Evolutionary conservation across 116 monocot genomes (phyloP).

Genomic region (Iris pallida): DNA sequence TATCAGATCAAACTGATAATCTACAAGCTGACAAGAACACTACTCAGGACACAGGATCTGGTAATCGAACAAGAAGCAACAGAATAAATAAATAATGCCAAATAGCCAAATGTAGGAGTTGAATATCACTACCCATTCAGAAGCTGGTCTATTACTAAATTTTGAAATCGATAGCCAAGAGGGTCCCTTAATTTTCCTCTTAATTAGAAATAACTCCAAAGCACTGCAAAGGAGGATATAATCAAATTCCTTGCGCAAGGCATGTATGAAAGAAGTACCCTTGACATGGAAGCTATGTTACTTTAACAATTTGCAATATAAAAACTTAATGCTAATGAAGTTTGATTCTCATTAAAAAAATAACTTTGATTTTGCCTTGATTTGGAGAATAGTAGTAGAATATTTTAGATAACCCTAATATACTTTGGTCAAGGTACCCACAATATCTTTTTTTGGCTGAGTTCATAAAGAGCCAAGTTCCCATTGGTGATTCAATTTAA

Average conservation of each 20-base stretch:
- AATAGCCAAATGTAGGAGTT: background rate
- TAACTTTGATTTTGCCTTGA: too few species aligned
- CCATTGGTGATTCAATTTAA: background rate
- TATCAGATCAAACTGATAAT: conserved; percentile 5
- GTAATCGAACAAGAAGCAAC: background rate
- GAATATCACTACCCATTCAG: conserved; percentile 50
- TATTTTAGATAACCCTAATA: too few species aligned
- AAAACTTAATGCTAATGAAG: too few species aligned
- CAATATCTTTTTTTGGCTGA: too few species aligned
- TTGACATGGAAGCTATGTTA: too few species aligned
- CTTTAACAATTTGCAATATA: too few species aligned
- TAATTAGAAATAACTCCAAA: conserved; percentile 86
- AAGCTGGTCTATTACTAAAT: conserved; percentile 47
- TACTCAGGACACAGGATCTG: conserved; percentile 3
- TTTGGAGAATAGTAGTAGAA: too few species aligned
- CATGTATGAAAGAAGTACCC: background rate
- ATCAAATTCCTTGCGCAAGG: background rate
- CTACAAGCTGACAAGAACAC: background rate
- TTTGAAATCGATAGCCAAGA: conserved; percentile 91
- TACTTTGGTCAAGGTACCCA: too few species aligned
- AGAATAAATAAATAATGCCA: conserved; percentile 6
- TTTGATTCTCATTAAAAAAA: too few species aligned
- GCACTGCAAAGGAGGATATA: conserved; percentile 50
- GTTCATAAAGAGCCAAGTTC: too few species aligned
- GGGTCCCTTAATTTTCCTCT: conserved; percentile 89